Evolutionary conservation across 371 early-diverging fungal species (phyloP).

Genomic region (Zopfochytrium polystomum): DNA sequence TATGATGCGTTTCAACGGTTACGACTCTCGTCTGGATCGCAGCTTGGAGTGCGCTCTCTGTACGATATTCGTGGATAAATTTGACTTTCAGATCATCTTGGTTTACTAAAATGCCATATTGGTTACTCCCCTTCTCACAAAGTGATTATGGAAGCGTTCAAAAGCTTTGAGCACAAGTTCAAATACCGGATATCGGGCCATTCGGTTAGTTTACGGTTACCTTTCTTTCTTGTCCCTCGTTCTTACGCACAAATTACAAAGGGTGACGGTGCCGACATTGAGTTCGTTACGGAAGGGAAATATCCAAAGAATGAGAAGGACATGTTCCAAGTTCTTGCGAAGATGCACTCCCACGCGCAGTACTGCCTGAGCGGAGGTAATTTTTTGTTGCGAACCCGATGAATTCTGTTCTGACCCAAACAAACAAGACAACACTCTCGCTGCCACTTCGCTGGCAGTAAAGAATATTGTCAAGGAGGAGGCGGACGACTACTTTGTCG

Average conservation of each 20-base stretch:
- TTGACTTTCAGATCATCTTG: too few species aligned
- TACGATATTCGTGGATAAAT: too few species aligned
- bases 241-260: too few species aligned
- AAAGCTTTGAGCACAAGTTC: conserved; percentile 78
- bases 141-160: conserved; percentile 82
- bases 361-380: conserved; percentile 31
- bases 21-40: conserved; percentile 40
- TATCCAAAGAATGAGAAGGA: conserved; percentile 72
- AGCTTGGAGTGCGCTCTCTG: conserved; percentile 39
- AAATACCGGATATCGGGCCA: conserved; percentile 75
- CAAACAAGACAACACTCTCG: conserved; percentile 72
- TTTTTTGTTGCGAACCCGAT: too few species aligned
- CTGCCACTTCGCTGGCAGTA: conserved; percentile 66
- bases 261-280: conserved; percentile 74
- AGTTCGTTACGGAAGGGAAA: conserved; percentile 65
- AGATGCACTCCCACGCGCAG: conserved; percentile 31
- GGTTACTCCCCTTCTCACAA: not conserved
- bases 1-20: conserved; percentile 48
- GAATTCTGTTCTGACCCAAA: too few species aligned
- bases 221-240: not conserved
- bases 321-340: conserved; percentile 45
- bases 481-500: conserved; percentile 75
- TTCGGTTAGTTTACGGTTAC: conserved; percentile 34
- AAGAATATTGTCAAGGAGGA: conserved; percentile 71
- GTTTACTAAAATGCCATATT: conserved; percentile 18